Percentiles rank a stretch among this genome's conserved stretches.
These are phyloP conservation scores for Dunaliella primolecta DNA, from an alignment of 139 green algal species.

Conservation along the genomic window DNA sequence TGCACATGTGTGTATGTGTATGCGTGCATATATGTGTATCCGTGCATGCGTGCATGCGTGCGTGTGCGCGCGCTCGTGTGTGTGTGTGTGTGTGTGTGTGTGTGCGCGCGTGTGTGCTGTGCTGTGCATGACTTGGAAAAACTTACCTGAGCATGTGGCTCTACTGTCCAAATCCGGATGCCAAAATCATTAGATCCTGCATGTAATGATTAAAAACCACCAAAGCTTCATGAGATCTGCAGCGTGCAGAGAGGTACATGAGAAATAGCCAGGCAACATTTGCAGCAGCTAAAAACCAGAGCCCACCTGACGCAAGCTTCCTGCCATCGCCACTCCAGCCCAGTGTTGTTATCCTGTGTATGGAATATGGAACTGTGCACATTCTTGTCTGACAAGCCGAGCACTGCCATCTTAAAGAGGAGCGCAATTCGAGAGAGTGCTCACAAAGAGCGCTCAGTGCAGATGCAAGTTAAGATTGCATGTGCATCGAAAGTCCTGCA, in stretches of 20 bases:
- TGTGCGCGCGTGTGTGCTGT: not conserved
- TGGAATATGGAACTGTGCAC: too few species aligned
- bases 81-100: not conserved
- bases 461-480: not conserved
- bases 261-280: not conserved
- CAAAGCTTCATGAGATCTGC: not conserved
- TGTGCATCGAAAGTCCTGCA: not conserved
- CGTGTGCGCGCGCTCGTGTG: not conserved
- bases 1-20: not conserved
- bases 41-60: not conserved
- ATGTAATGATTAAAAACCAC: too few species aligned
- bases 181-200: too few species aligned
- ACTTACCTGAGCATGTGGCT: slow-evolving; percentile 9
- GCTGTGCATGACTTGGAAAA: not conserved
- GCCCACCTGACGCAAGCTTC: slow-evolving; percentile 22
- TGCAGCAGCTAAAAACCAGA: not conserved
- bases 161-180: too few species aligned
- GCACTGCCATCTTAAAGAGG: too few species aligned
- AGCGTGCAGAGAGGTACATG: not conserved
- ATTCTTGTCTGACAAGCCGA: too few species aligned
- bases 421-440: too few species aligned
- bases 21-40: not conserved
- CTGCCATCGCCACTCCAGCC: slow-evolving; percentile 24
- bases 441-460: not conserved
- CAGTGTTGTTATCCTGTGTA: slow-evolving; percentile 1